Evolutionary conservation across 2,329 filamentous ascomycete genomes (phyloP), one percentile per base, ranked within the genome.

Genomic region (Sporothrix pallida): DNA sequence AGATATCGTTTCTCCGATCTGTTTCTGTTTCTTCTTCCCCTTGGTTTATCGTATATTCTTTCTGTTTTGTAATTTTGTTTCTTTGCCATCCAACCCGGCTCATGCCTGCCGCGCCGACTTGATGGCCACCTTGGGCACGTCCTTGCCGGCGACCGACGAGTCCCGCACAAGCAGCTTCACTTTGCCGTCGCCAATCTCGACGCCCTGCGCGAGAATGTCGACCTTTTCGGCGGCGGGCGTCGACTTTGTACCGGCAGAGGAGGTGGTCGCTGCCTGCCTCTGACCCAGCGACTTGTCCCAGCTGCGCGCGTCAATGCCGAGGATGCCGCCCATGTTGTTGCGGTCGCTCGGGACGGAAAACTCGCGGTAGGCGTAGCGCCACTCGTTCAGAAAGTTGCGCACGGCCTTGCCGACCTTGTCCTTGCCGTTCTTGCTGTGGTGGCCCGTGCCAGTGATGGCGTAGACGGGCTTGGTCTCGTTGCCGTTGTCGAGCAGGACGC

Each of bases 361-460:
- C 83, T 99, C 96, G 72, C 95, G 92, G 83, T 95, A 99, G 0
- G 93, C 92, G 80, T 98, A 99, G 76, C 93, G 90, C 94, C 95
- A 97, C 81, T 98, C 95, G 80, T 95, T 97, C 72, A 99, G 85
- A 84, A 97, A 98, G 77, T 89, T 90, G 72, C 96, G 91, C 75
- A 98, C 91, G 1, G 95, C 94, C 83, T 97, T 97, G 80, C 95
- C 95, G 50, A 99, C 93, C 83, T 99, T 99, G 83, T 99, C 96
- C 82, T 98, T 98, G 79, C 96, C 95, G 80, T 98, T 98, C 86
- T 98, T 98, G 81, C 93, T 97, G 83, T 99, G 96, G 80, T 98
- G 95, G 3, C 95, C 96, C 0, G 95, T 98, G 62, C 96, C 96
- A 0, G 95, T 98, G 81, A 99, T 98, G 77, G 95, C 95, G 81